phyloP scores from a whole-genome alignment of 2,329 filamentous ascomycete species.

The Colletotrichum liaoningense region DNA sequence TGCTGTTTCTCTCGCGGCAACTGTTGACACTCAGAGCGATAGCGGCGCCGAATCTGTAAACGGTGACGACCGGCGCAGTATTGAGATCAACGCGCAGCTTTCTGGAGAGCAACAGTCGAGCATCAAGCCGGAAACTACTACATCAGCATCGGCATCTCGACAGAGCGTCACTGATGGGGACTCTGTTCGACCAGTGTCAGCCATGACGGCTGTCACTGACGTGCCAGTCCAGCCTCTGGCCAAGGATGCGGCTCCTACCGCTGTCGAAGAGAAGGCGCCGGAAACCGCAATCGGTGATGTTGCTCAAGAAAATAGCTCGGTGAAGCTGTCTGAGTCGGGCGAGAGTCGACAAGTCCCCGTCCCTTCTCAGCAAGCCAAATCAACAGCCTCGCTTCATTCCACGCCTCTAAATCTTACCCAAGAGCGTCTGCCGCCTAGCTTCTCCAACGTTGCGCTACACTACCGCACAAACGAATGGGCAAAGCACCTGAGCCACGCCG shows the following conservation, averaged over 20 bases:
- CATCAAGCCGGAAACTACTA: background rate
- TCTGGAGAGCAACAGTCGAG: slow-evolving; percentile 38
- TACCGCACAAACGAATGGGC: slow-evolving; percentile 97
- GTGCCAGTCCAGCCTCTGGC: background rate
- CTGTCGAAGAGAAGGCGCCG: slow-evolving; percentile 36
- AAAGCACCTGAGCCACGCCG: slow-evolving; percentile 85
- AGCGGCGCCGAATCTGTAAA: slow-evolving; percentile 48
- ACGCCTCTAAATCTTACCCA: slow-evolving; percentile 63
- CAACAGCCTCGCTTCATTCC: slow-evolving; percentile 55
- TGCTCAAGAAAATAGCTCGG: slow-evolving; percentile 21
- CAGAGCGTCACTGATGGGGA: background rate
- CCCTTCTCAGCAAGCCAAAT: slow-evolving; percentile 50
- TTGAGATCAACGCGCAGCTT: slow-evolving; percentile 55
- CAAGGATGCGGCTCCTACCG: slow-evolving; percentile 35
- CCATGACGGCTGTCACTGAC: slow-evolving; percentile 43
- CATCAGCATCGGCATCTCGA: background rate
- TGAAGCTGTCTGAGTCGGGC: slow-evolving; percentile 30
- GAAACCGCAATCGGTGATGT: slow-evolving; percentile 36
- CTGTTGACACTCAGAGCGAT: slow-evolving; percentile 65
- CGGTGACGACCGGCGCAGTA: slow-evolving; percentile 42
- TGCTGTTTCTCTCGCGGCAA: slow-evolving; percentile 68
- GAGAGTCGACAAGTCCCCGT: slow-evolving; percentile 29
- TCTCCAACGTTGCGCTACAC: slow-evolving; percentile 82
- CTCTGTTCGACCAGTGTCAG: slow-evolving; percentile 16
- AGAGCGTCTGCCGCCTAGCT: slow-evolving; percentile 73